Conservation (phyloP, 768 basidiomycete genomes). For the Auriscalpium vulgare region DNA sequence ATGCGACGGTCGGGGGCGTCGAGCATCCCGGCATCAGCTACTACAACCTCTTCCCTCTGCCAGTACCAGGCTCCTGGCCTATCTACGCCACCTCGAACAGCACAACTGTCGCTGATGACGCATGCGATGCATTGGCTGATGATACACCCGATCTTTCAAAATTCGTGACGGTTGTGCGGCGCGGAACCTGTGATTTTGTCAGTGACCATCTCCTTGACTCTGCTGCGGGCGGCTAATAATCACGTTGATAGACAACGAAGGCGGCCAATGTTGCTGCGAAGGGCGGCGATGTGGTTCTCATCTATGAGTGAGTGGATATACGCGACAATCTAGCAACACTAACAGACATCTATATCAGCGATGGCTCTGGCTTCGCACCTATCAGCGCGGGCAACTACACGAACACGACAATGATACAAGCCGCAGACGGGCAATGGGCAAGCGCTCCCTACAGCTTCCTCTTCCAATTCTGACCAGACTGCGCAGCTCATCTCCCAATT, state of each 20-base stretch:
- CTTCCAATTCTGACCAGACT: too few relatives aligned
- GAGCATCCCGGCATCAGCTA: slow-evolving; percentile 45
- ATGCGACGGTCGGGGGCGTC: slow-evolving; percentile 43
- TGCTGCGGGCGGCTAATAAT: too few relatives aligned
- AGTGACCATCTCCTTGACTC: background rate
- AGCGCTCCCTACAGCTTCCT: background rate
- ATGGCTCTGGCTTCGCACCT: slow-evolving; percentile 31
- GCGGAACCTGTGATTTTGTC: slow-evolving; percentile 53
- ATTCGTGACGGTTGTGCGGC: slow-evolving; percentile 47
- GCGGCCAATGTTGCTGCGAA: slow-evolving; percentile 45
- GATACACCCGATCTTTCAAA: slow-evolving; percentile 44
- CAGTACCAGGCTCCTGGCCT: slow-evolving; percentile 36
- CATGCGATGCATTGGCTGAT: slow-evolving; percentile 49
- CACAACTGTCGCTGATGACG: slow-evolving; percentile 45
- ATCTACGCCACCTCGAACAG: slow-evolving; percentile 55
- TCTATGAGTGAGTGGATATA: slow-evolving; percentile 42
- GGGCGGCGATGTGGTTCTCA: slow-evolving; percentile 38
- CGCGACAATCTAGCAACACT: too few relatives aligned
- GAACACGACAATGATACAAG: slow-evolving; percentile 40
- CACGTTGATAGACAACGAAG: slow-evolving; percentile 35
- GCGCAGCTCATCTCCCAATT: slow-evolving; percentile 43
- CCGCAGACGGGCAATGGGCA: slow-evolving; percentile 40
- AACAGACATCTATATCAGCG: slow-evolving; percentile 30
- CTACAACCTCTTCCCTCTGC: slow-evolving; percentile 41
- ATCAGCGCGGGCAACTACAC: slow-evolving; percentile 38